Evolutionary conservation across 306 rosid genomes (phyloP), one percentile per base, ranked within the genome.

Genomic region (Senna siamea): DNA sequence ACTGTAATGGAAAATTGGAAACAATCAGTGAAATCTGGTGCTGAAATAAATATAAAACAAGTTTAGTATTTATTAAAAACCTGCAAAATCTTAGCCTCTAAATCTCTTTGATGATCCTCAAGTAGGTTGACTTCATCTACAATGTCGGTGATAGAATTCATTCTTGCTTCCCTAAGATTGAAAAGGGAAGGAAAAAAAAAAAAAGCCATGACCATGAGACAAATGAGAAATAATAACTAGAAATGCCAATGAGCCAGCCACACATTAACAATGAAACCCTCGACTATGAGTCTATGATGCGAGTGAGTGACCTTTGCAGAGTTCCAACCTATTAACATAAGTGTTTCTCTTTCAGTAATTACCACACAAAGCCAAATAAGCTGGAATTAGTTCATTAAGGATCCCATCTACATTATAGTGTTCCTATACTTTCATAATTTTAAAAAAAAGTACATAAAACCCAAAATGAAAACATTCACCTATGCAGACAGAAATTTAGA

Each of bases 401-500:
- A 53, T 23, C 43, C 8, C 34, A 32, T 64, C 3, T 12, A 53
- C 57, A 48, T 40, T 51, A 13, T 14, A 38, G 20, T 30, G 17
- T 66, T 38, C 26, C 30, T 11, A 3, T 19, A 19, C 9, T 30
- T 37, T 56, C 22, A 34, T 14, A 66, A 22, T 52, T 12, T 26
- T 22, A 41, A 26, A 9, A 56, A n/a, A 0, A 48, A 55, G 34
- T 6, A 6, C 43, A 41, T 22, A 14, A 69, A 17, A 60, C 32
- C 30, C 13, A 46, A 34, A 15, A n/a, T 30, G 13, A 66, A 68
- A 60, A 13, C 9, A 22, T 47, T 70, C 23, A 91, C 98, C 90
- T 91, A 59, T 91, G 72, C 28, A 89, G 79, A 54, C 78, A 75
- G 75, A 82, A 93, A 83, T 91, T 91, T 65, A 93, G 85, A 48